Conservation (phyloP, 257 asterid species). For the Ligustrum vulgare region DNA sequence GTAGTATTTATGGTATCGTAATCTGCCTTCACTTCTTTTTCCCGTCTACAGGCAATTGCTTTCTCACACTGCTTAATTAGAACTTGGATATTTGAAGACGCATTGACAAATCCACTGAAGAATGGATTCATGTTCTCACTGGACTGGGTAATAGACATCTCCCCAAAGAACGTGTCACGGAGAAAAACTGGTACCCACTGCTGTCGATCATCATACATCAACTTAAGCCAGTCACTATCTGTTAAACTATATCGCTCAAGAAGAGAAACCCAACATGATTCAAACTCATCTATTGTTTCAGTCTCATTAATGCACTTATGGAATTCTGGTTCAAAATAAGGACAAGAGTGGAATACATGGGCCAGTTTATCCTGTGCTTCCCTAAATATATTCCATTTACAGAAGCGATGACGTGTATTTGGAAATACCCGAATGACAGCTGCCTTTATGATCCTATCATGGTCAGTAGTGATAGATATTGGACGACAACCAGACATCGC, state of each 20-base stretch:
- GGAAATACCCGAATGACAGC: conserved; percentile 81
- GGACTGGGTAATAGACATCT: conserved; percentile 79
- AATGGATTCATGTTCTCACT: conserved; percentile 90
- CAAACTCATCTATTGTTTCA: conserved; percentile 76
- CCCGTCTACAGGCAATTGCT: conserved; percentile 88
- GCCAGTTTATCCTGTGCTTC: conserved; percentile 91
- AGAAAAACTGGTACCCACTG: conserved; percentile 95
- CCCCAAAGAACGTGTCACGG: conserved; percentile 84
- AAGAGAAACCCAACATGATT: conserved; percentile 79
- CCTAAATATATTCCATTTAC: conserved; percentile 95
- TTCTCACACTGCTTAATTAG: conserved; percentile 77
- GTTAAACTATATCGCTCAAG: conserved; percentile 58
- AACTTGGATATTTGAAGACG: conserved; percentile 82
- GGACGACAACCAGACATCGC: conserved; percentile 79
- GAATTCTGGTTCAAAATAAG: conserved; percentile 71
- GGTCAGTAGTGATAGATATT: conserved; percentile 86
- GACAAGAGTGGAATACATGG: conserved; percentile 64
- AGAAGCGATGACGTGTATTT: conserved; percentile 76
- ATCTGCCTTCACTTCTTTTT: conserved; percentile 96
- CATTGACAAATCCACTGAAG: conserved; percentile 90
- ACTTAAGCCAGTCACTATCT: conserved; percentile 80
- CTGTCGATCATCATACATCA: conserved; percentile 59
- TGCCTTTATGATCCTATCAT: conserved; percentile 71
- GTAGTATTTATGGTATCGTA: conserved; percentile 72
- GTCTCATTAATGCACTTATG: conserved; percentile 84